Conservation (phyloP, 129 eudicot species). For the Arctium lappa region DNA sequence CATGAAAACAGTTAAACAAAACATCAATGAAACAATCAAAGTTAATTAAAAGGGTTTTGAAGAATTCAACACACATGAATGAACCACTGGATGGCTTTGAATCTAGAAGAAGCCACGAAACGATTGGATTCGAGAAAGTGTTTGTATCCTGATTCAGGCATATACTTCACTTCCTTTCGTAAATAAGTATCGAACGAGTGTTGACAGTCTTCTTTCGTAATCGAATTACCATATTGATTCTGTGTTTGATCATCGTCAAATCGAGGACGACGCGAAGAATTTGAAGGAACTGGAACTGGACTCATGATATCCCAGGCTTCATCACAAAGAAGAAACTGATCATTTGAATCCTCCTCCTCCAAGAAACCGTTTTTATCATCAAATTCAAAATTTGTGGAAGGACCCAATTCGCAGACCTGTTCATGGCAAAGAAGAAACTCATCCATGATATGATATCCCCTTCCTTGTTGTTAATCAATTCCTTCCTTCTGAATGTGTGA, state of each 20-base stretch:
- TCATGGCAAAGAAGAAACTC: neutral
- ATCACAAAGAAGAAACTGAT: slow-evolving; percentile 50
- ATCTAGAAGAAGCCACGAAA: slow-evolving; percentile 28
- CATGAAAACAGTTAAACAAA: neutral
- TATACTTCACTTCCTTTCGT: slow-evolving; percentile 34
- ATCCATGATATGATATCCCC: neutral
- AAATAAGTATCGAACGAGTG: slow-evolving; percentile 30
- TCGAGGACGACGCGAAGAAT: neutral
- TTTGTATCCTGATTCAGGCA: slow-evolving; percentile 36
- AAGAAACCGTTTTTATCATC: slow-evolving; percentile 26
- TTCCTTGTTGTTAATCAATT: neutral
- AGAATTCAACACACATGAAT: slow-evolving; percentile 44
- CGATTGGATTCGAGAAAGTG: slow-evolving; percentile 21
- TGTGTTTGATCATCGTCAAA: neutral
- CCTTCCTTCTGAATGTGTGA: no score
- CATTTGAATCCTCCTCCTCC: neutral
- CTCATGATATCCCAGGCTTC: slow-evolving; percentile 53
- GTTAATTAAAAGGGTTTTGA: neutral
- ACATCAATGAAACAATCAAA: neutral
- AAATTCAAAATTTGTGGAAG: neutral
- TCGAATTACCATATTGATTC: neutral
- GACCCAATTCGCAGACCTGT: neutral
- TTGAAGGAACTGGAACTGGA: neutral
- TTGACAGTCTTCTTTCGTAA: slow-evolving; percentile 34
- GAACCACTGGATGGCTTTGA: slow-evolving; percentile 56